Base-by-base conservation (phyloP, 495 filamentous ascomycete species). In the Melanomma pulvis-pyrius region DNA sequence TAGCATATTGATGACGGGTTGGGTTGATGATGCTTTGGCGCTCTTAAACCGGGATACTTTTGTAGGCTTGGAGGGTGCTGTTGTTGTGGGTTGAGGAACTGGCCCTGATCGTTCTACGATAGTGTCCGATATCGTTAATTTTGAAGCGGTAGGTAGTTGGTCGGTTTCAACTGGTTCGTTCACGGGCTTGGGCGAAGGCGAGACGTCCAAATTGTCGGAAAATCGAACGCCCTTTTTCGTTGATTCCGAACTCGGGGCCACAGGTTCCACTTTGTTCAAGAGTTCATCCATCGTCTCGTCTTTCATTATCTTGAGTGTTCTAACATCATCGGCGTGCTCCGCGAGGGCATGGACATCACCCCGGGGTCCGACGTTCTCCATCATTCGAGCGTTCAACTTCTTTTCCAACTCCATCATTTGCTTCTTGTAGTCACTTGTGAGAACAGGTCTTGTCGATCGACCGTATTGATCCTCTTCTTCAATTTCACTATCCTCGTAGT, bases 221-320 rank as follows among this genome's bases (percentile, higher is more conserved):
- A 96, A 96, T 54, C 84, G 79, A 8, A 96, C 91, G 26, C 85
- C 85, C 77, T 92, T 96, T 80, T 90, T 91, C 25, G 39, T 49
- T 17, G 36, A 46, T 1, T 46, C 59, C 47, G 55, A 32, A 29
- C 47, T 28, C 25, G 17, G n/a, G 2, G 53, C 5, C 22, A 19
- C 13, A 28, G 52, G 29, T 6, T 52, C 53, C 0, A 21, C 8
- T 1, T 19, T 57, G 34, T 39, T 36, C 29, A 34, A 58, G 21
- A 25, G 5, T 2, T 60, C 65, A 19, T 49, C 59, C 32, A 26
- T 25, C 21, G 59, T 24, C 17, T 73, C 65, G 30, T 74, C 63
- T 28, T 58, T 59, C 26, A 56, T 59, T 12, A 74, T 63, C 4
- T 67, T 65, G 21, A 75, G 68, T 48, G 39, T 68, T 24, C 71